A percentile compares a stretch with the other conserved stretches of the same genome.
Evolutionary conservation across 179 eudicot genomes (phyloP).

Genomic region (Silene noctiflora): DNA sequence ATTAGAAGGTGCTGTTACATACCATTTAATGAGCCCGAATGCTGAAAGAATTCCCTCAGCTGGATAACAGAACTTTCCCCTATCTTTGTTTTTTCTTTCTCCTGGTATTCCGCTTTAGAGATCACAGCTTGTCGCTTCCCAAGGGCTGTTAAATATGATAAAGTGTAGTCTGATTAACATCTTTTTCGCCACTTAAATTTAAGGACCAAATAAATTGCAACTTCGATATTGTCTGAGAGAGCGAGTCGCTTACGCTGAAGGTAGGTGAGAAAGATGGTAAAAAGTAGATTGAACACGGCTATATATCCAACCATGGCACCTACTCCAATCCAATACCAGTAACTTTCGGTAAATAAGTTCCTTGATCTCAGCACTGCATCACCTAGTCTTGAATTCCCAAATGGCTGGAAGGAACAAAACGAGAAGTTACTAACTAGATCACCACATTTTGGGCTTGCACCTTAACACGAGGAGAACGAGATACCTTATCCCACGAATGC

Average conservation of each 20-base stretch:
- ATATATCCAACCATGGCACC: conserved; percentile 80
- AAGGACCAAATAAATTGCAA: background rate
- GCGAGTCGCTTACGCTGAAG: conserved; percentile 62
- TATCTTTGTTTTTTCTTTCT: conserved; percentile 49
- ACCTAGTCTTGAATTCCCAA: conserved; percentile 50
- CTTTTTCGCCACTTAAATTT: background rate
- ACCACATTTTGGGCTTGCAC: background rate
- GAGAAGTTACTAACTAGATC: background rate
- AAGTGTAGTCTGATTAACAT: conserved; percentile 13
- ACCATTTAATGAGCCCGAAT: conserved; percentile 75
- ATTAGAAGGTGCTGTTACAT: conserved; percentile 12
- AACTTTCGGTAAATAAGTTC: conserved; percentile 67
- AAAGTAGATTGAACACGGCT: conserved; percentile 64
- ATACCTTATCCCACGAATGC: conserved; percentile 93
- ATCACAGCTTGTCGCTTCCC: conserved; percentile 84
- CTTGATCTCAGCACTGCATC: conserved; percentile 59
- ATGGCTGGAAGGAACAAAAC: conserved; percentile 42
- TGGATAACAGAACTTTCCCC: conserved; percentile 56
- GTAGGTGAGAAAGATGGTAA: conserved; percentile 63
- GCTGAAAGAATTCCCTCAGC: conserved; percentile 68
- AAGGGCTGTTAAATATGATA: conserved; percentile 43
- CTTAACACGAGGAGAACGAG: conserved; percentile 4
- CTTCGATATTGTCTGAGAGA: conserved; percentile 10
- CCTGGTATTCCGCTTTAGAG: conserved; percentile 60
- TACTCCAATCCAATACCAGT: conserved; percentile 94